phyloP scores from a whole-genome alignment of 345 rosid genomes.

The Garcia nutans region DNA sequence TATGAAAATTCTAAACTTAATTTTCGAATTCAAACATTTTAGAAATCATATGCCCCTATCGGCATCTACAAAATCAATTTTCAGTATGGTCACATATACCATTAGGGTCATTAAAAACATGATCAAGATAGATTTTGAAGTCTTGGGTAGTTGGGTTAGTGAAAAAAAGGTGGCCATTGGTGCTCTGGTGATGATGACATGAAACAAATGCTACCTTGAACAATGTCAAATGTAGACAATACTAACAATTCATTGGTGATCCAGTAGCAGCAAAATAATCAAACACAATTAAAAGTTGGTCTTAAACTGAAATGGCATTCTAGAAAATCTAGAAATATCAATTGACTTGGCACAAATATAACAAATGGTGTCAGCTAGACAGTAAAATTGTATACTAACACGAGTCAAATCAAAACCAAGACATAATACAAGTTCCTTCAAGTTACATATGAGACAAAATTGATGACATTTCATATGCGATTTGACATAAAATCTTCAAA shows the following conservation, averaged over 20 bases:
- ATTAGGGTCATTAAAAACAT: background rate
- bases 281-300: background rate
- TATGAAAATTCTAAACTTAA: background rate
- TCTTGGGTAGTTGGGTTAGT: background rate
- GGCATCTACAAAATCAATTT: background rate
- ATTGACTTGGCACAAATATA: background rate
- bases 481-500: background rate
- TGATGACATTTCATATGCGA: background rate
- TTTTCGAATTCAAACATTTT: background rate
- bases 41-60: background rate
- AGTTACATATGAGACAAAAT: background rate
- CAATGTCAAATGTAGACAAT: background rate
- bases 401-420: background rate
- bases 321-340: background rate
- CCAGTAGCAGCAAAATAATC: background rate
- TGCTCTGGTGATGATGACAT: background rate
- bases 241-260: background rate
- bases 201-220: constrained; percentile 1
- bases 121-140: background rate
- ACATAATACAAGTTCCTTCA: background rate
- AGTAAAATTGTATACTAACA: background rate
- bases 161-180: background rate
- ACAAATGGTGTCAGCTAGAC: background rate
- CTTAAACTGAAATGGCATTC: background rate
- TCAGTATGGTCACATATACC: background rate